These are phyloP conservation scores for Saitozyma podzolica DNA, from an alignment of 768 basidiomycete genomes.

Conservation along the genomic window DNA sequence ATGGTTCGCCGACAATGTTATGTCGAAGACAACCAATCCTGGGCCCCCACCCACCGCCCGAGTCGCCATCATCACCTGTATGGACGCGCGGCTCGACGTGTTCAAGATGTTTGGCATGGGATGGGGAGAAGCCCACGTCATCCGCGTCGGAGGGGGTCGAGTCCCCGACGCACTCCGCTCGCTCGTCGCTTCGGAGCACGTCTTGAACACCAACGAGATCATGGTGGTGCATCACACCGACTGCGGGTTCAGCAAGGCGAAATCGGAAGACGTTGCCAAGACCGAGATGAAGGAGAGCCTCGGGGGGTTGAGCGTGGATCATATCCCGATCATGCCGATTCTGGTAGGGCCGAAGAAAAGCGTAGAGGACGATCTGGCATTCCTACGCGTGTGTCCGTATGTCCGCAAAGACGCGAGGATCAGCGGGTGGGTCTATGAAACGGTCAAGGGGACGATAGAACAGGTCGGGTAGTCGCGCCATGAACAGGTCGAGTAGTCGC, in stretches of 20 bases:
- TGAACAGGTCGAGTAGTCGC: slow-evolving; percentile 10
- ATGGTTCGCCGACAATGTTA: slow-evolving; percentile 5
- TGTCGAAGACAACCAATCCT: slow-evolving; percentile 12
- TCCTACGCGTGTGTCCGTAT: slow-evolving; percentile 13
- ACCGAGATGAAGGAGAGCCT: slow-evolving; percentile 10
- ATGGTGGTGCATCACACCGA: slow-evolving; percentile 25
- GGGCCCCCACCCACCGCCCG: slow-evolving; percentile 18
- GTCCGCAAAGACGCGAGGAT: slow-evolving; percentile 11
- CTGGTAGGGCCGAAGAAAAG: slow-evolving; percentile 11
- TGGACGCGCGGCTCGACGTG: slow-evolving; percentile 22
- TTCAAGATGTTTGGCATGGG: slow-evolving; percentile 19
- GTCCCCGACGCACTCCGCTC: slow-evolving; percentile 16
- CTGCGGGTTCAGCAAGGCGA: slow-evolving; percentile 20
- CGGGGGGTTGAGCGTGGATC: slow-evolving; percentile 7
- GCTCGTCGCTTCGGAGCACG: slow-evolving; percentile 18
- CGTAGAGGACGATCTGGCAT: slow-evolving; percentile 15
- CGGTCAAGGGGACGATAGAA: slow-evolving; percentile 12
- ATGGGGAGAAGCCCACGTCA: slow-evolving; percentile 21
- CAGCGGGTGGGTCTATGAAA: slow-evolving; percentile 16
- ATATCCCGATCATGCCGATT: slow-evolving; percentile 18
- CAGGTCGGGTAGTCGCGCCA: slow-evolving; percentile 9
- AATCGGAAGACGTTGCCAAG: slow-evolving; percentile 10
- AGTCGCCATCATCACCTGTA: slow-evolving; percentile 20
- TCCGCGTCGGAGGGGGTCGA: slow-evolving; percentile 14
- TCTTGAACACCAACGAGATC: slow-evolving; percentile 17